Percentiles rank a stretch among this genome's conserved stretches.
These are phyloP conservation scores for Polytrichum formosum DNA, from an alignment of 225 moss, liverwort and hornwort genomes.

Conservation along the genomic window DNA sequence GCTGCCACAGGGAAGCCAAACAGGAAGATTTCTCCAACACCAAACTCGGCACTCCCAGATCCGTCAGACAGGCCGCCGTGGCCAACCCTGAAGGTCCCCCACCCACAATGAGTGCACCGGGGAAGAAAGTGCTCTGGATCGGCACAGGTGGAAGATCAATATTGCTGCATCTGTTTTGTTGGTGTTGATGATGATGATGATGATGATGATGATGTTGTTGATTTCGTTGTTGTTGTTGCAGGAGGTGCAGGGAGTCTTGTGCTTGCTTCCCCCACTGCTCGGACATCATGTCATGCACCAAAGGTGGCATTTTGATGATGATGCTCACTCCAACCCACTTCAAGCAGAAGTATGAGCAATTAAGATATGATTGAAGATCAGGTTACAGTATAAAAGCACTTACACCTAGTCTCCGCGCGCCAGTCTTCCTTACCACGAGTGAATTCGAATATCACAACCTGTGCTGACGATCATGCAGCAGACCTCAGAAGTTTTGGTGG, in stretches of 20 bases:
- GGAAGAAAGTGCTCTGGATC: constrained; percentile 8
- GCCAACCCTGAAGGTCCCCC: constrained; percentile 84
- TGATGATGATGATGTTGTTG: not conserved
- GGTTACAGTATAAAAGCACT: too few species aligned
- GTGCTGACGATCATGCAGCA: too few species aligned
- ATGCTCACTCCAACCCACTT: not conserved
- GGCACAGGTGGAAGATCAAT: not conserved
- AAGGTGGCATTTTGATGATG: constrained; percentile 30
- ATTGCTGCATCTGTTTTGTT: too few species aligned
- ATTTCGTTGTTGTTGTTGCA: not conserved
- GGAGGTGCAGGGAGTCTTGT: not conserved
- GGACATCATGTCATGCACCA: constrained; percentile 2
- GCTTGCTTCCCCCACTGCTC: constrained; percentile 21
- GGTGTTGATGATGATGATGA: too few species aligned
- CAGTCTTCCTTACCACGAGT: too few species aligned
- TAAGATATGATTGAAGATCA: too few species aligned
- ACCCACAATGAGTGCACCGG: constrained; percentile 75
- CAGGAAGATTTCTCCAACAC: constrained; percentile 67
- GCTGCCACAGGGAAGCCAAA: constrained; percentile 88
- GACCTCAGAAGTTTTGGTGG: too few species aligned
- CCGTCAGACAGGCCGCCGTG: constrained; percentile 62
- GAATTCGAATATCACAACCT: too few species aligned
- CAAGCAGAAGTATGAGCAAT: too few species aligned
- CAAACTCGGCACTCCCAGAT: constrained; percentile 43
- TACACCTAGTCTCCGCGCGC: too few species aligned